Conservation (phyloP, 2,329 filamentous ascomycete genomes). For the Colletotrichum graminicola region DNA sequence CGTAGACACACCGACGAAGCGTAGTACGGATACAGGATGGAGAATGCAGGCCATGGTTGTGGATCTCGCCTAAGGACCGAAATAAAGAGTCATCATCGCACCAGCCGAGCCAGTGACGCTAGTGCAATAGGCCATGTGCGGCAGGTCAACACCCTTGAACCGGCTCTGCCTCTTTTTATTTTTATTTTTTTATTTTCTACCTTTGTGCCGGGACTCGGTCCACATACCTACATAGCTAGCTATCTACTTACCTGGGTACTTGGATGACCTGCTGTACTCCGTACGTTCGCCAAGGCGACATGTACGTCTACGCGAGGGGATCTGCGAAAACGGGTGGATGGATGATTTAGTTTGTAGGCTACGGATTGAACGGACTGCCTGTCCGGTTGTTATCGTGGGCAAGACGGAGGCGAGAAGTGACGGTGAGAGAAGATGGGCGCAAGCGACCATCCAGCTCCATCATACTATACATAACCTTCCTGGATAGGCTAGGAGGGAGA, state of each 20-base stretch:
- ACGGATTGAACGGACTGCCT: neutral
- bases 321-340: slow-evolving; percentile 13
- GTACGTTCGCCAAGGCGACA: slow-evolving; percentile 6
- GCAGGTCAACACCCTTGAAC: slow-evolving; percentile 20
- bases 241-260: neutral
- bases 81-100: slow-evolving; percentile 35
- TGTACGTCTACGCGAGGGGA: slow-evolving; percentile 1
- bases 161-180: neutral
- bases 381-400: neutral
- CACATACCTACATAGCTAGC: neutral
- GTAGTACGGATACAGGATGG: slow-evolving; percentile 18
- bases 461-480: neutral
- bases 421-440: neutral
- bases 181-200: neutral
- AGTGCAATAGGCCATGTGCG: slow-evolving; percentile 17
- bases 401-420: neutral
- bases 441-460: neutral
- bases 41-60: neutral
- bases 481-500: neutral
- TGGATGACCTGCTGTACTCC: neutral
- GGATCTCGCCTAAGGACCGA: slow-evolving; percentile 1
- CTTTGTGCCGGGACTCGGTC: neutral
- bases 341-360: neutral
- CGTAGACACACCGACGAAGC: slow-evolving; percentile 9
- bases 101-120: slow-evolving; percentile 1